These are phyloP conservation scores for Ophiostoma australiae DNA, from an alignment of 2,329 filamentous ascomycete genomes.

Conservation along the genomic window DNA sequence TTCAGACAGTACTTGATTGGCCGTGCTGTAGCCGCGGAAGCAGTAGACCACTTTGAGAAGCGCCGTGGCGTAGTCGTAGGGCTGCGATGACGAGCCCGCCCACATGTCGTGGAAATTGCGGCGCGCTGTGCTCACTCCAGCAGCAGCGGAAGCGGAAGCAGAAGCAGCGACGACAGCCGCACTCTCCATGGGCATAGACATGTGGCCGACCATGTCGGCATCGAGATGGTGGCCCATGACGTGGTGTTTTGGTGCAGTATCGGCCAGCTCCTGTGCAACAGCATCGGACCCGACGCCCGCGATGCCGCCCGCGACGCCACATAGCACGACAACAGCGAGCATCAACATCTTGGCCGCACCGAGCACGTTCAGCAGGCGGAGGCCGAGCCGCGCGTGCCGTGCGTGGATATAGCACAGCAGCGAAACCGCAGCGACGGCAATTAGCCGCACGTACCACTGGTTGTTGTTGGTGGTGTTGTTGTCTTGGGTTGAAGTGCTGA, in stretches of 20 bases:
- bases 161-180: neutral
- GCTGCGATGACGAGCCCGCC: constrained; percentile 38
- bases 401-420: constrained; percentile 5
- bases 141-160: no score
- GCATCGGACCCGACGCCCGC: neutral
- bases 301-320: neutral
- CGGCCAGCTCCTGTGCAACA: neutral
- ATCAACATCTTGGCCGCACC: neutral
- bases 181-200: neutral
- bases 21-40: constrained; percentile 51
- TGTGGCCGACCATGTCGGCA: neutral
- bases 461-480: neutral
- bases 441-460: neutral
- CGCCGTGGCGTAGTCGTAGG: constrained; percentile 45
- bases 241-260: neutral
- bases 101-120: constrained; percentile 32
- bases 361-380: neutral
- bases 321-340: neutral
- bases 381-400: neutral
- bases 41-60: constrained; percentile 54
- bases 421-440: neutral
- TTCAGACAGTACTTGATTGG: constrained; percentile 53
- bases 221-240: constrained; percentile 1
- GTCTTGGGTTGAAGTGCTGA: neutral
- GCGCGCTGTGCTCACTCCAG: neutral